A percentile compares a stretch with the other conserved stretches of the same genome.
Conservation (phyloP, 2,329 filamentous ascomycete genomes). For the Cladosporium oxysporum region DNA sequence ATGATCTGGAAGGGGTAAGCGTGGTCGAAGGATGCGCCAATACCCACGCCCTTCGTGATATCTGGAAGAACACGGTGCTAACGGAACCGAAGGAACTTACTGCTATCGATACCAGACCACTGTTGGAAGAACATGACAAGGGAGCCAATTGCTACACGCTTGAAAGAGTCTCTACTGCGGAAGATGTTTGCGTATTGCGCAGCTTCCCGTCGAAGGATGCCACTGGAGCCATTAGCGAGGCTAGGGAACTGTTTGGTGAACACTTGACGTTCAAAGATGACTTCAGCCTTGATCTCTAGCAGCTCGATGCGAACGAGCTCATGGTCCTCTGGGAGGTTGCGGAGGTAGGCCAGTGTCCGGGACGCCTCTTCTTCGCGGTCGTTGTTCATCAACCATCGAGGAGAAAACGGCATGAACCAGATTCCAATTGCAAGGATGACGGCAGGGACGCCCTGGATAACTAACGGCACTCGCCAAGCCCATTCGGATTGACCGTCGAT, state of each 20-base stretch:
- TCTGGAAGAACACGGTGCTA: too few species aligned
- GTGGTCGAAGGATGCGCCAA: too few species aligned
- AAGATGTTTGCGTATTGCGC: conserved; percentile 27
- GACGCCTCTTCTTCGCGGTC: conserved; percentile 68
- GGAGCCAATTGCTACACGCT: conserved; percentile 26
- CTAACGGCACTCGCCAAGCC: conserved; percentile 75
- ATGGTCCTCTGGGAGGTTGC: conserved; percentile 62
- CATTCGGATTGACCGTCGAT: conserved; percentile 58
- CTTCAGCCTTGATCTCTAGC: conserved; percentile 78
- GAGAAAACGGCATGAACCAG: conserved; percentile 67
- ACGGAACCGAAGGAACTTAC: too few species aligned
- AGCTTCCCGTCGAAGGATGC: neutral
- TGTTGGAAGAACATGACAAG: conserved; percentile 30
- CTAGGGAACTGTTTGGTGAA: neutral
- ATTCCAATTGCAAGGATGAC: conserved; percentile 68
- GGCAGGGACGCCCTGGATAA: conserved; percentile 69
- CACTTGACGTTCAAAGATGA: conserved; percentile 65
- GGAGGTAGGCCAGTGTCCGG: conserved; percentile 62
- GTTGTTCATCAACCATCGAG: conserved; percentile 73
- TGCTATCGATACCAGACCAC: conserved; percentile 46
- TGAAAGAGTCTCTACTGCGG: conserved; percentile 25
- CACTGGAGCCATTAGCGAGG: neutral
- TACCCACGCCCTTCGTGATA: too few species aligned
- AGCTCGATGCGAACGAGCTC: conserved; percentile 73
- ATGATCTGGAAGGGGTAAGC: too few species aligned